phyloP scores from a whole-genome alignment of 1,139 yeast species.

The Saccharomycopsis crataegensis region DNA sequence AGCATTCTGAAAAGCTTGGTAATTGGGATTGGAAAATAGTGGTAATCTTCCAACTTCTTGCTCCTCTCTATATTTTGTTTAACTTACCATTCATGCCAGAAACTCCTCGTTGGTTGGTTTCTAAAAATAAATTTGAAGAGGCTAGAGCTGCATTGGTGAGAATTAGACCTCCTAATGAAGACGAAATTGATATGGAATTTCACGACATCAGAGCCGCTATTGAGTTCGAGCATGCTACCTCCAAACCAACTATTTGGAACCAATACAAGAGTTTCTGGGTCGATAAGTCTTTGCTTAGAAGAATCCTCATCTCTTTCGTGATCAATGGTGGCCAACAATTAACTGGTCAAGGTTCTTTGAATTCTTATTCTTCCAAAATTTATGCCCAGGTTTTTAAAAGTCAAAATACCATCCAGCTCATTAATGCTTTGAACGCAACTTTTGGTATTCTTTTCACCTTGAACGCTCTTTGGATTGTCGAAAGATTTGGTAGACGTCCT shows the following conservation, averaged over 20 bases:
- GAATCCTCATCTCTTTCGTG: slow-evolving; percentile 16
- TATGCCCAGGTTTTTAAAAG: slow-evolving; percentile 16
- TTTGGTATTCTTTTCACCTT: slow-evolving; percentile 19
- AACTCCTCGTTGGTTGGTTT: slow-evolving; percentile 46
- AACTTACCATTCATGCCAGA: slow-evolving; percentile 31
- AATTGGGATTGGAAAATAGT: slow-evolving; percentile 20
- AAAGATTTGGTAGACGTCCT: slow-evolving; percentile 69
- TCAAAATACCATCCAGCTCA: slow-evolving; percentile 20
- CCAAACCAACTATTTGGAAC: slow-evolving; percentile 11
- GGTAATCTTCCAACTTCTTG: slow-evolving; percentile 18
- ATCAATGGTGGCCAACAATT: slow-evolving; percentile 21
- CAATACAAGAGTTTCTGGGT: slow-evolving; percentile 19
- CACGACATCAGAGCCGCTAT: slow-evolving; percentile 20
- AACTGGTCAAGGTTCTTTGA: slow-evolving; percentile 21
- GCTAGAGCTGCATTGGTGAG: slow-evolving; percentile 26
- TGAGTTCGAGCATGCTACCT: slow-evolving; percentile 20
- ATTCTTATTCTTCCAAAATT: slow-evolving; percentile 20
- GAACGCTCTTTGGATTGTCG: slow-evolving; percentile 36
- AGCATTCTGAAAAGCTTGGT: slow-evolving; percentile 14
- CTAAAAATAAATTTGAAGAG: slow-evolving; percentile 43
- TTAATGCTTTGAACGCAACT: slow-evolving; percentile 21
- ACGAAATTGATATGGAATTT: slow-evolving; percentile 6
- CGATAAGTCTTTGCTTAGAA: slow-evolving; percentile 20
- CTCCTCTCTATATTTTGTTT: slow-evolving; percentile 15
- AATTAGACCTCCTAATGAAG: slow-evolving; percentile 5